Evolutionary conservation across 352 stramenopile genomes (phyloP).

Genomic region (Phytophthora megakarya): DNA sequence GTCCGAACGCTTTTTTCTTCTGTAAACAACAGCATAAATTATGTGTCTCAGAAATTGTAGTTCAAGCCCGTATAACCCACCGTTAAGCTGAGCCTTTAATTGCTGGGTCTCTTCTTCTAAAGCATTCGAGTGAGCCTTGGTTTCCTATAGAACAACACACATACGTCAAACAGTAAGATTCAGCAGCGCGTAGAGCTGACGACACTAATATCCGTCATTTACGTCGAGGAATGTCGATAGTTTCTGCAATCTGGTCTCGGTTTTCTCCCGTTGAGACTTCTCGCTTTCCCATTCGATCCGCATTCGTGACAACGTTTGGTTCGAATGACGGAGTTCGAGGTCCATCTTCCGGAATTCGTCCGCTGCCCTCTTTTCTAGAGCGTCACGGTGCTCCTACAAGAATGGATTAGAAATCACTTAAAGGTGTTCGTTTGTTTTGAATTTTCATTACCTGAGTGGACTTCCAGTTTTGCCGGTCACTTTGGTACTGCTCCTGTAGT

Average conservation of each 20-base stretch:
- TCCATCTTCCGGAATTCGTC: conserved; percentile 61
- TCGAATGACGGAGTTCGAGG: conserved; percentile 53
- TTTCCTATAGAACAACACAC: conserved; percentile 36
- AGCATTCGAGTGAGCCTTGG: conserved; percentile 35
- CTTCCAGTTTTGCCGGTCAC: conserved; percentile 55
- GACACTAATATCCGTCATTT: neutral
- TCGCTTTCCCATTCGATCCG: conserved; percentile 59
- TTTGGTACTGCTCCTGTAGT: conserved; percentile 39
- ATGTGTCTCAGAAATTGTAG: neutral
- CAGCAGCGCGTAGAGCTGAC: neutral
- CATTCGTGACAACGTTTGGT: conserved; percentile 44
- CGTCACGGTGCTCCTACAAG: conserved; percentile 12
- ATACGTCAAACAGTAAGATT: conserved; percentile 3
- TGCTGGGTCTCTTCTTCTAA: conserved; percentile 44
- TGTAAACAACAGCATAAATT: conserved; percentile 6
- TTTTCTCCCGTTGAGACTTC: conserved; percentile 47
- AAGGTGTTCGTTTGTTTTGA: neutral
- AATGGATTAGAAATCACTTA: too few relatives aligned
- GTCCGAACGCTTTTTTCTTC: conserved; percentile 27
- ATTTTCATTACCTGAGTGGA: conserved; percentile 32
- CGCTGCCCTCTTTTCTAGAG: conserved; percentile 39
- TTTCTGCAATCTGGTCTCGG: conserved; percentile 41
- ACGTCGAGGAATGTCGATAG: conserved; percentile 46
- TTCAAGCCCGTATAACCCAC: conserved; percentile 11
- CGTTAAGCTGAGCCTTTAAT: conserved; percentile 42